Evolutionary conservation across 257 asterid species (phyloP), one percentile per base, ranked within the genome.

Genomic region (Nicotiana noctiflora): DNA sequence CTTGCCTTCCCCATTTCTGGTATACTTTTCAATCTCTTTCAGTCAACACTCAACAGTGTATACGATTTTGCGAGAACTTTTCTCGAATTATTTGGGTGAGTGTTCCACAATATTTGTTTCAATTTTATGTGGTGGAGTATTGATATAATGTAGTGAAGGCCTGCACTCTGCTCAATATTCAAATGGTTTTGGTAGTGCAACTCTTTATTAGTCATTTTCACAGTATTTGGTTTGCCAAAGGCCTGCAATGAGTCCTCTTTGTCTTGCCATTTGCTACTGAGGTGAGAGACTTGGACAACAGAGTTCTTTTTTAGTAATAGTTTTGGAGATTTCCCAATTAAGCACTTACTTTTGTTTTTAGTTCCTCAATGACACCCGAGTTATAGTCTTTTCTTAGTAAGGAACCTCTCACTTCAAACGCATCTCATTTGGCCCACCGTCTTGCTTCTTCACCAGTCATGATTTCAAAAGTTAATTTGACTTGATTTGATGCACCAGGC

Each of bases 201-300:
- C 61, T 14, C 44, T 49, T 49, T 23, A 21, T 25, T 23, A 74
- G 61, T 74, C 79, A 74, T 49, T 49, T 74, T 74, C 61, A 74
- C 23, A 49, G 79, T 23, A 49, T 13, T 7, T 74, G 44, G 23
- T 23, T 25, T 74, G 61, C 37, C 55, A 11, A 61, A 60, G 90
- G 93, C 97, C 94, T 88, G 97, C 94, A 83, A 12, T 62, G 85
- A 67, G 77, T 64, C 52, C 70, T 83, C 81, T 76, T 7, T 5
- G 44, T 79, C 76, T 76, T 90, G 97, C 93, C 94, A 92, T 89
- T 89, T 90, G 94, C 92, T 90, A 84, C 89, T 34, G 70, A 40
- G 75, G 49, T 77, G 81, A 31, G 81, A 31, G 55, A 10, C 49
- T 60, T 25, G 70, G 46, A 34, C 52, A 11, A 34, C 25, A 23